phyloP scores from a whole-genome alignment of 805 yeast species.

The Saccharomyces eubayanus region DNA sequence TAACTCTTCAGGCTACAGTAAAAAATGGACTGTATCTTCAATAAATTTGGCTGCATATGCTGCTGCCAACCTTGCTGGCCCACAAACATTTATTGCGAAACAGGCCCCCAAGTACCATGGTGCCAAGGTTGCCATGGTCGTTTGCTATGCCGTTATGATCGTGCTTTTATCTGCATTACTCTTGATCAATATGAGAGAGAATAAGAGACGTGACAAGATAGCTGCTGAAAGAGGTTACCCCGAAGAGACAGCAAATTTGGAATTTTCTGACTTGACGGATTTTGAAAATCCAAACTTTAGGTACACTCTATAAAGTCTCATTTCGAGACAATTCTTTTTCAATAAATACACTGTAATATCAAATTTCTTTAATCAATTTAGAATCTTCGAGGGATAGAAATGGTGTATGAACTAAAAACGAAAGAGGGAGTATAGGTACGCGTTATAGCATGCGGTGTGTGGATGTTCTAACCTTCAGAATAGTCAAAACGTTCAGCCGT shows the following conservation, averaged over 20 bases:
- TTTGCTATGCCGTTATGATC: slow-evolving; percentile 38
- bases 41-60: slow-evolving; percentile 57
- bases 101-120: slow-evolving; percentile 55
- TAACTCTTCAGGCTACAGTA: slow-evolving; percentile 68
- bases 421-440: too few species aligned
- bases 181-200: slow-evolving; percentile 31
- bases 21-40: slow-evolving; percentile 53
- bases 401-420: too few species aligned
- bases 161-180: slow-evolving; percentile 29
- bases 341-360: too few species aligned
- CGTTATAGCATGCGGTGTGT: too few species aligned
- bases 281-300: slow-evolving; percentile 37
- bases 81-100: slow-evolving; percentile 52
- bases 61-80: slow-evolving; percentile 63
- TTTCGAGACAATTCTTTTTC: too few species aligned
- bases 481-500: too few species aligned
- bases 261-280: slow-evolving; percentile 40
- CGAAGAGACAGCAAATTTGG: slow-evolving; percentile 22
- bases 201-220: slow-evolving; percentile 35
- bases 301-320: slow-evolving; percentile 17
- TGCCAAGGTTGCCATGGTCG: slow-evolving; percentile 47
- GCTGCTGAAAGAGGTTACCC: slow-evolving; percentile 18
- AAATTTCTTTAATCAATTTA: too few species aligned
- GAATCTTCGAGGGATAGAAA: too few species aligned
- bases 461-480: too few species aligned